Base-by-base conservation (phyloP, 2,329 filamentous ascomycete species). In the Cytospora piceae region DNA sequence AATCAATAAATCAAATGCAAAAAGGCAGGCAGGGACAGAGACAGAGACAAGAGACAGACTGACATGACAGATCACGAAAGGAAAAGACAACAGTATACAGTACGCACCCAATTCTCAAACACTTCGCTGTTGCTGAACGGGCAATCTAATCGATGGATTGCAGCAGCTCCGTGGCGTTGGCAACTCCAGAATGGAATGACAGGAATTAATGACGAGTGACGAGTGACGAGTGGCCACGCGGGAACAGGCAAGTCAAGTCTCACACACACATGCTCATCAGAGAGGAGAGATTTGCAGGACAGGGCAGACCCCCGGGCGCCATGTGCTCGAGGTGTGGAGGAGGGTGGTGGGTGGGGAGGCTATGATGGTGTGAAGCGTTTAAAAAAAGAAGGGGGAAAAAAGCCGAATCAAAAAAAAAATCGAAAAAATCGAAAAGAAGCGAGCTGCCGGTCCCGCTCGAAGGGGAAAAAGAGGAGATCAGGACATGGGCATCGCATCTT, bases 281-380 rank as follows among this genome's bases (percentile, higher is more conserved):
- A 37, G 56, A 39, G 34, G n/a, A 59, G 63, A 65, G 64, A 65
- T 67, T 65, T 64, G 63, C 66, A 66, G 59, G 63, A 60, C 66
- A 66, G 67, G 67, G 64, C 64, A 63, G 34, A 66, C 64, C 61
- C 64, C 64, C 60, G 66, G 56, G 46, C 61, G 67, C 67, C 67
- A 68, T 68, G 67, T 68, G 67, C 67, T 67, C 64, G 56, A 63
- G 67, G 56, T 62, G 67, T 64, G 67, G 67, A 64, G 63, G 60
- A 59, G 60, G 64, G 63, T 59, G 58, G 27, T 29, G 58, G 39
- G 60, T 49, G 62, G 63, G 60, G 58, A 46, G 51, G 32, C 22
- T n/a, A 34, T 59, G 39, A 60, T 54, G 61, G 63, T 63, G 54
- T 46, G 55, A 52, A 49, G 37, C 29, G 24, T 29, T 29, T 32